phyloP scores from a whole-genome alignment of 1,284 basidiomycete genomes.

The Coniferiporia weirii region DNA sequence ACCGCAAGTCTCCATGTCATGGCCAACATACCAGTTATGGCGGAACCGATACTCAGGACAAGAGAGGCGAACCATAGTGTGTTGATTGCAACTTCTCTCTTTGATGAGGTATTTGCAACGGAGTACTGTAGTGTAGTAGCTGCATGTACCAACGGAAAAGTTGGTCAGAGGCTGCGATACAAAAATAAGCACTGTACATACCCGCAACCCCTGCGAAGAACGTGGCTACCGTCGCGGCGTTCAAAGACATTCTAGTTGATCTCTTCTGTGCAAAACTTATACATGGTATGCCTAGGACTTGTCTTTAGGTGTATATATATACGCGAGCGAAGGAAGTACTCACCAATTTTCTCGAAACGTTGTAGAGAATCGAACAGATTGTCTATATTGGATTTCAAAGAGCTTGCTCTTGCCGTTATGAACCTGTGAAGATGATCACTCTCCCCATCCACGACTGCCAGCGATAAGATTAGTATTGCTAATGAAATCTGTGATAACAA shows the following conservation, averaged over 20 bases:
- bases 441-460: slow-evolving; percentile 10
- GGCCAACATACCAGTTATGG: slow-evolving; percentile 16
- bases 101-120: background rate
- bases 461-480: background rate
- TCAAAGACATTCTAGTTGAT: slow-evolving; percentile 12
- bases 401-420: slow-evolving; percentile 11
- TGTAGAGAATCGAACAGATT: slow-evolving; percentile 6
- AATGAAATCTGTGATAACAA: background rate
- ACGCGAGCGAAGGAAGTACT: background rate
- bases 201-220: slow-evolving; percentile 18
- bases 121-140: slow-evolving; percentile 17
- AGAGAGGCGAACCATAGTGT: slow-evolving; percentile 16
- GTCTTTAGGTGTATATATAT: background rate
- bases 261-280: slow-evolving; percentile 15
- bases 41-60: slow-evolving; percentile 14
- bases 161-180: background rate
- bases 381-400: slow-evolving; percentile 5
- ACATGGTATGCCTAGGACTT: slow-evolving; percentile 12
- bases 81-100: slow-evolving; percentile 7
- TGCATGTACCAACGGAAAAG: background rate
- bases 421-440: slow-evolving; percentile 12
- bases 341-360: slow-evolving; percentile 12
- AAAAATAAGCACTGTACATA: background rate
- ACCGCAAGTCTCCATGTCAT: slow-evolving; percentile 16
- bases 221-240: slow-evolving; percentile 14